phyloP scores from a whole-genome alignment of 768 basidiomycete species.

The Agrocybe praecox region DNA sequence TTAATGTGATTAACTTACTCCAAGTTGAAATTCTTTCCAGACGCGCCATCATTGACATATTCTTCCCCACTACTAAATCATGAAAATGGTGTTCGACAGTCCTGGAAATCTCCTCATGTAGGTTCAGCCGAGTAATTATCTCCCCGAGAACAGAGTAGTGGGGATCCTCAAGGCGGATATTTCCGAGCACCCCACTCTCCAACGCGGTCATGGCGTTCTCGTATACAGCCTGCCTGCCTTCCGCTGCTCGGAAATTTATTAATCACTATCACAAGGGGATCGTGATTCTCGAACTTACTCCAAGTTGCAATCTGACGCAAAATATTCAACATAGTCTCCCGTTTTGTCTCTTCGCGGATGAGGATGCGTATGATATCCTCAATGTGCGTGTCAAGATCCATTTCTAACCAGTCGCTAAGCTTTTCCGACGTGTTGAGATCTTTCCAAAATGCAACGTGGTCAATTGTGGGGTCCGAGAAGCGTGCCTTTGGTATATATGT shows the following conservation, averaged over 20 bases:
- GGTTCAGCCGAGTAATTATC: no score
- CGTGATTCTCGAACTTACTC: background rate
- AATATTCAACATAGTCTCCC: background rate
- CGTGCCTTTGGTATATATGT: conserved; percentile 15
- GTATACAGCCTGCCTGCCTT: conserved; percentile 13
- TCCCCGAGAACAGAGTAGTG: no score
- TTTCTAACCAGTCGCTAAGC: conserved; percentile 6
- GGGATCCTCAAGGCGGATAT: background rate
- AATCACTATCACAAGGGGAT: background rate
- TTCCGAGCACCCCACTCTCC: background rate
- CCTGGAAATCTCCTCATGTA: no score
- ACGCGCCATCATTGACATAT: no score
- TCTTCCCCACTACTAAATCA: background rate
- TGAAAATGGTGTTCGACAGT: background rate
- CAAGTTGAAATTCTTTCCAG: background rate
- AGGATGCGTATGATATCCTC: background rate
- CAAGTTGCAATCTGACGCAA: conserved; percentile 7
- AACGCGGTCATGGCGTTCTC: background rate
- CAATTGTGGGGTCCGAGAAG: background rate
- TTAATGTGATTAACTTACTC: no score
- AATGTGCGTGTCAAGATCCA: conserved; percentile 10
- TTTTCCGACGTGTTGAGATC: background rate
- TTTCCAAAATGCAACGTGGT: conserved; percentile 1
- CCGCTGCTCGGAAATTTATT: background rate
- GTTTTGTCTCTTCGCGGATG: background rate